Base-by-base conservation (phyloP, 140 eudicot species). In the Oenanthe javanica region DNA sequence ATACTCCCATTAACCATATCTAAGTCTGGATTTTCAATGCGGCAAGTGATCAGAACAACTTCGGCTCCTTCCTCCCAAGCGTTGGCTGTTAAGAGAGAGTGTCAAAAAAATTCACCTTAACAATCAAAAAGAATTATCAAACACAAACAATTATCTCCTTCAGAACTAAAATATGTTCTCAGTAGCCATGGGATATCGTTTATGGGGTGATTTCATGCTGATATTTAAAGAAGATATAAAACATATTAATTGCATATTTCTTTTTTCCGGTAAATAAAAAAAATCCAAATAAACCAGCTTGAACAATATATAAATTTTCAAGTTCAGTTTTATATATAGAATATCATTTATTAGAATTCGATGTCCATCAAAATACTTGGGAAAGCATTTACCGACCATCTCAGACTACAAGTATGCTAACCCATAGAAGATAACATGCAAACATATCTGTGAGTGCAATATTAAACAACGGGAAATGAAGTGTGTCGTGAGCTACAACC, bases 1-100 rank as follows among this genome's bases (percentile, higher is more conserved):
- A 81, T 86, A 31, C 27, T 76, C 67, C 96, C 96, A 40, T 84
- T 89, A 45, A 88, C 89, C 97, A 88, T 84, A 67, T 93, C 98
- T 80, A 93, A 81, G 79, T 93, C 91, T n/a, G 93, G 96, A 80
- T 96, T 89, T 72, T 87, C 84, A 79, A 91, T 77, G 82, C 98
- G 97, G 54, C 97, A 96, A 72, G 98, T 88, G 57, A 93, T 87
- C 64, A 96, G 81, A 81, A 96, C 96, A 84, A 96, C 91, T 85
- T 96, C 99, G 61, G 93, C 99, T 76, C 97, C 99, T 82, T 96
- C 97, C 84, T 96, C 99, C 99, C 99, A 96, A 67, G 99, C 99
- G 88, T 96, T 96, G 72, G 98, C 99, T 96, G 91, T 64, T 47
- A 76, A 59, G 78, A 74, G 27, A 74, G 23, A 38, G 52, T 45